Conservation (phyloP, 2,329 filamentous ascomycete genomes). For the Trichoderma pleuroti region DNA sequence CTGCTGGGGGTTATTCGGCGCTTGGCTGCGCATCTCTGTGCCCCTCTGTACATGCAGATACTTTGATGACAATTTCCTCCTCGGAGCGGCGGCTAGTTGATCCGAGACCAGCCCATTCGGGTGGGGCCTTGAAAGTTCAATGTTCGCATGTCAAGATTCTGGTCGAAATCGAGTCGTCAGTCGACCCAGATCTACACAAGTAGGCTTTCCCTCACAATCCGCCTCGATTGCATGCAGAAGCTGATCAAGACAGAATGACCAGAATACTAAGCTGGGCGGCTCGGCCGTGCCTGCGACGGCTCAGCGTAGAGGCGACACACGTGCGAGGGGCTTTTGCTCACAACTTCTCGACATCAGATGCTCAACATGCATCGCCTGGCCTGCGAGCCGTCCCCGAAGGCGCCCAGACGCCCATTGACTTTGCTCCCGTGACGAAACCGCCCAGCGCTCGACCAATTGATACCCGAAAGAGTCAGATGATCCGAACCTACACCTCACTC, state of each 20-base stretch:
- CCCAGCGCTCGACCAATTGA: slow-evolving; percentile 83
- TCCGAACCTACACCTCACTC: slow-evolving; percentile 81
- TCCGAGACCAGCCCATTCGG: slow-evolving; percentile 4
- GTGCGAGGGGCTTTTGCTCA: slow-evolving; percentile 24
- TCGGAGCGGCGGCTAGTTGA: slow-evolving; percentile 20
- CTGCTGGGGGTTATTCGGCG: not conserved
- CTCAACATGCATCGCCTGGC: slow-evolving; percentile 25
- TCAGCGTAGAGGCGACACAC: slow-evolving; percentile 11
- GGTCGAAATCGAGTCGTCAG: not conserved
- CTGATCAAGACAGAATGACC: slow-evolving; percentile 23
- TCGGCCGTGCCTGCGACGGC: slow-evolving; percentile 24
- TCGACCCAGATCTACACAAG: not conserved
- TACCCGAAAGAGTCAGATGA: slow-evolving; percentile 84
- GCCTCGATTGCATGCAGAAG: too few relatives aligned
- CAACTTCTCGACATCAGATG: slow-evolving; percentile 29
- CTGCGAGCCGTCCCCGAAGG: slow-evolving; percentile 13
- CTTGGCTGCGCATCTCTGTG: not conserved
- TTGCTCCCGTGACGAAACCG: slow-evolving; percentile 69
- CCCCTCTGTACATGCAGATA: not conserved
- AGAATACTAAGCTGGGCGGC: slow-evolving; percentile 20
- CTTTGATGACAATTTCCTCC: not conserved
- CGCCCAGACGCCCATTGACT: slow-evolving; percentile 42
- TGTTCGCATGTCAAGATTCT: slow-evolving; percentile 1
- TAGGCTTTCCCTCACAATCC: not conserved
- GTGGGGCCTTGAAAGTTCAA: slow-evolving; percentile 15